Evolutionary conservation across 1,284 basidiomycete genomes (phyloP), one percentile per base, ranked within the genome.

Genomic region (Ganoderma resinaceum): DNA sequence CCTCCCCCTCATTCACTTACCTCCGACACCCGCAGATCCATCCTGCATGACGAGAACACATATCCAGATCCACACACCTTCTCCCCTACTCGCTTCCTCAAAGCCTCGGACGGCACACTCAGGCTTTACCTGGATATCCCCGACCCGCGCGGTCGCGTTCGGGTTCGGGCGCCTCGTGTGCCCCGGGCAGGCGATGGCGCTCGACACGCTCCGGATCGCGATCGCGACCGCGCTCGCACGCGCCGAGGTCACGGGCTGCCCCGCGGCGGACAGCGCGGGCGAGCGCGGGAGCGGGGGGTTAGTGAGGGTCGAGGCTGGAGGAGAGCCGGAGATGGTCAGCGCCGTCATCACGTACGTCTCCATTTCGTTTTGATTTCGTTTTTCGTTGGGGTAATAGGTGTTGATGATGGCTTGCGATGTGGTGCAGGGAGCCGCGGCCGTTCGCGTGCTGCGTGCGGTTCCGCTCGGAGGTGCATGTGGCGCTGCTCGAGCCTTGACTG

Each of bases 111-210:
- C 64, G 70, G 67, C 8, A 33, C 11, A 31, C 62, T 70, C 35
- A 52, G n/a, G n/a, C n/a, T n/a, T n/a, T n/a, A 66, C 8, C 60
- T 69, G 0, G 63, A 69, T 33, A 57, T 67, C 26, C 65, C 43
- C 37, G 67, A 67, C 52, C 74, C 76, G 23, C 52, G 61, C 7
- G 63, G 69, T 72, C 35, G 66, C 65, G 3, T 78, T 78, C 61
- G 77, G 77, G 1, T 77, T 77, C 63, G 77, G 76, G 16, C 63
- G 76, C 31, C 71, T 70, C 52, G 43, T 70, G 3, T 71, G 72
- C 43, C 72, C 75, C 3, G 78, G 78, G 12, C 46, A 49, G 42
- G 18, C 65, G 43, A 71, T 79, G 53, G 78, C 76, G 16, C 73
- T 76, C 58, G 67, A 68, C 11, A 73, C 74, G 11, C n/a, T 79